Evolutionary conservation across 2,329 filamentous ascomycete species (phyloP).

Genomic region (Aspergillus vadensis): DNA sequence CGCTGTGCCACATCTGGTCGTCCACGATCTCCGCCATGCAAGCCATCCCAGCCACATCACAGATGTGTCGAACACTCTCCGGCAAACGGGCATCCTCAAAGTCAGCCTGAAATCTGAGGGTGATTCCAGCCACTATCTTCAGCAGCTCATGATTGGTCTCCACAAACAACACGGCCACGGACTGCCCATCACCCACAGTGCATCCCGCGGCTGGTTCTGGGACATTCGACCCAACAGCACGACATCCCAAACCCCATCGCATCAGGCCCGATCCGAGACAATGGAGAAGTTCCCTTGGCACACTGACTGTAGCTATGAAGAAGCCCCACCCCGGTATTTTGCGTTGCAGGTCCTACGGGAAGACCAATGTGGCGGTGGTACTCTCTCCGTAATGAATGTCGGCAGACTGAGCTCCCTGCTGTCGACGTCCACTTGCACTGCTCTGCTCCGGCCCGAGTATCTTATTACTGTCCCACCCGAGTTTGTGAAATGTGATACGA

Average conservation of each 20-base stretch:
- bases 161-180: constrained; percentile 38
- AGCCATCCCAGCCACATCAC: too few species aligned
- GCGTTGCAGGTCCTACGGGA: constrained; percentile 47
- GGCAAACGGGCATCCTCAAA: constrained; percentile 38
- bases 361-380: constrained; percentile 45
- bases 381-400: constrained; percentile 43
- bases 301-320: constrained; percentile 49
- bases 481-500: constrained; percentile 31
- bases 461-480: constrained; percentile 37
- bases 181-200: constrained; percentile 48
- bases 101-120: constrained; percentile 39
- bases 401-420: constrained; percentile 30
- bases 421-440: constrained; percentile 20
- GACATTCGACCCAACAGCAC: constrained; percentile 40
- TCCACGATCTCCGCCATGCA: too few species aligned
- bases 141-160: constrained; percentile 36
- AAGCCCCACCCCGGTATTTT: constrained; percentile 41
- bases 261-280: constrained; percentile 47
- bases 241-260: constrained; percentile 33
- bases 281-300: constrained; percentile 50
- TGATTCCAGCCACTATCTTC: constrained; percentile 37
- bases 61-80: too few species aligned
- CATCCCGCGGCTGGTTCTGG: constrained; percentile 49
- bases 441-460: constrained; percentile 33
- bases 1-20: too few species aligned